phyloP scores from a whole-genome alignment of 2,329 filamentous ascomycete genomes.

The Ceratocystis diversiconidia region DNA sequence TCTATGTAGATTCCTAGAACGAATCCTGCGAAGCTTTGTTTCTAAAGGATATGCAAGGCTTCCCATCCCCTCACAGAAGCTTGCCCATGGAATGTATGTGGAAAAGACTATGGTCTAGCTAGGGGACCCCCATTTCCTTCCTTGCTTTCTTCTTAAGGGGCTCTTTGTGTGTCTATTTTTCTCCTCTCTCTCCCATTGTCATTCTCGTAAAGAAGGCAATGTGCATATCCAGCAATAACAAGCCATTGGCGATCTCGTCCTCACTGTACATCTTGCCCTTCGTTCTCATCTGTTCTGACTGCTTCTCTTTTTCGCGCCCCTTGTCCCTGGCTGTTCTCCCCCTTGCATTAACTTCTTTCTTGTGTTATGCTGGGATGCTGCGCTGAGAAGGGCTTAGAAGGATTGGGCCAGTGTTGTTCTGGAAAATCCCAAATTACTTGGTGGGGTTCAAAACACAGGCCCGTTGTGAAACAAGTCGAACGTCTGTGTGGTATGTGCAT shows the following conservation, averaged over 20 bases:
- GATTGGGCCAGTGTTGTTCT: not conserved
- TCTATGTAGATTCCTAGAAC: not conserved
- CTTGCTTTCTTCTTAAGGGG: no score
- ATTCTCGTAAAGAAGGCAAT: no score
- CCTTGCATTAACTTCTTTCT: not conserved
- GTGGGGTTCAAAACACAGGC: not conserved
- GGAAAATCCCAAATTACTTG: not conserved
- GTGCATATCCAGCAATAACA: no score
- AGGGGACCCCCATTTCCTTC: no score
- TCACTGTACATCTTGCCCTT: not conserved
- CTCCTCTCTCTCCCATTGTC: no score
- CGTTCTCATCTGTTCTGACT: not conserved
- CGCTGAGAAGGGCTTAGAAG: not conserved
- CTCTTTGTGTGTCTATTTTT: no score
- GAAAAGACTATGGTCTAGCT: not conserved
- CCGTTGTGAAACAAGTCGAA: not conserved
- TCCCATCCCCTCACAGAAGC: no score
- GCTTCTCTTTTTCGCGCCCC: not conserved
- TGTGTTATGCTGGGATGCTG: not conserved
- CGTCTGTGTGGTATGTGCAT: not conserved
- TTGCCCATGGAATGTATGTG: no score
- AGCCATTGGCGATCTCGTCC: no score
- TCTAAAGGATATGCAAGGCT: not conserved
- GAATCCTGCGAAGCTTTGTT: not conserved
- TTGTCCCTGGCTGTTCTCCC: not conserved